Conservation (phyloP, 2,329 filamentous ascomycete genomes). For the Periconia sp. region DNA sequence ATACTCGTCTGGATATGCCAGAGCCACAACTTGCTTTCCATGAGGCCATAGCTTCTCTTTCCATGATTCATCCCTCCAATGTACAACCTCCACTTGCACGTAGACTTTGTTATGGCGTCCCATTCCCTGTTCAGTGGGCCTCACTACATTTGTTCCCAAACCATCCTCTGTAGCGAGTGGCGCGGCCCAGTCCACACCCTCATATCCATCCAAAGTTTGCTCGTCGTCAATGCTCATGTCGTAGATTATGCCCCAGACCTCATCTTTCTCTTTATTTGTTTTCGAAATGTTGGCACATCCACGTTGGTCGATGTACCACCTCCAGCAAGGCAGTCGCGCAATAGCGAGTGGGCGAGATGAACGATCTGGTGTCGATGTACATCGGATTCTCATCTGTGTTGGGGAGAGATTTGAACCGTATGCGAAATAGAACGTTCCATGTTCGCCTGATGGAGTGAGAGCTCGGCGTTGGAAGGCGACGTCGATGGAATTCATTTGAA, state of each 20-base stretch:
- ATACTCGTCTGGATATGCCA: slow-evolving; percentile 2
- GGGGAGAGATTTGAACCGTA: slow-evolving; percentile 5
- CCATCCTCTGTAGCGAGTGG: background rate
- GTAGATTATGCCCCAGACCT: slow-evolving; percentile 5
- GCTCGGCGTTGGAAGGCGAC: background rate
- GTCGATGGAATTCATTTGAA: too few relatives aligned
- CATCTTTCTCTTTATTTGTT: background rate
- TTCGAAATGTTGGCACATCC: slow-evolving; percentile 2
- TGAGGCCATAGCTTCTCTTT: background rate
- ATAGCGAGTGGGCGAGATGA: slow-evolving; percentile 2
- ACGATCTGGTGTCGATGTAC: background rate
- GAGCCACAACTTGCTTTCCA: background rate
- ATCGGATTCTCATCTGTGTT: slow-evolving; percentile 4
- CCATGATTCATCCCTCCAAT: background rate
- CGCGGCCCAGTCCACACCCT: slow-evolving; percentile 2
- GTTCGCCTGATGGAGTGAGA: background rate
- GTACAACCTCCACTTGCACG: slow-evolving; percentile 1
- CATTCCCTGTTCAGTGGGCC: background rate
- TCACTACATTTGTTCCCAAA: background rate
- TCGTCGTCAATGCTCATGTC: slow-evolving; percentile 1
- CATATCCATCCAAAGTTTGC: slow-evolving; percentile 1
- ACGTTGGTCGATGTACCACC: slow-evolving; percentile 2
- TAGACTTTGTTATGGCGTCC: slow-evolving; percentile 1
- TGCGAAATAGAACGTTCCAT: slow-evolving; percentile 5
- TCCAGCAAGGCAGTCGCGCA: slow-evolving; percentile 1